Base-by-base conservation (phyloP, 306 rosid genomes). In the Carpinus fangiana region DNA sequence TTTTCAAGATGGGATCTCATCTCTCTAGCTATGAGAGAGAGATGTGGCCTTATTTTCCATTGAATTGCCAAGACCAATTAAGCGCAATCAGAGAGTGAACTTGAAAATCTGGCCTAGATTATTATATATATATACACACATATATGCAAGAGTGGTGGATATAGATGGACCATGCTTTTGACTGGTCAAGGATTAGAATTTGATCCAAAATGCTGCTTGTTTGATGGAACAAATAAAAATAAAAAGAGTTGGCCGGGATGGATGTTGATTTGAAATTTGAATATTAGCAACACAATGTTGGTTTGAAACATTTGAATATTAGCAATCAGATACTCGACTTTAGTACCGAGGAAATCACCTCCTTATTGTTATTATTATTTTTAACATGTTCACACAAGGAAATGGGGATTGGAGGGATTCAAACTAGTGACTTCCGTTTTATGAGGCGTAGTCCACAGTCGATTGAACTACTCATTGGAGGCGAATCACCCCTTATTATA, bases 111-210 rank as follows among this genome's bases (percentile, higher is more conserved):
- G 31, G 34, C 21, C 26, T 57, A 34, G 64, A 57, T 11, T 23
- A 57, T 31, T 31, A 1, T 31, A 31, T 1, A 31, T 31, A 2
- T 1, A 28, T 1, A 28, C 2, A 28, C 3, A 31, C 2, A 31
- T 31, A 57, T 57, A 57, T 57, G 34, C 64, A 57, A 8, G 64
- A 57, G 64, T n/a, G 26, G 64, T 8, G 64, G 34, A 23, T 8
- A n/a, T 21, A n/a, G 20, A 57, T 9, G 64, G 64, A 2, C 31
- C 12, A 0, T 21, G 23, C 26, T 31, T 48, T 57, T 57, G 64
- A 57, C 26, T 12, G 64, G 34, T 57, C 64, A 20, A 57, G 64
- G 64, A 57, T 57, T 57, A 57, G 34, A 57, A 57, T 57, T 57
- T 57, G 64, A 18, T 57, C 34, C 31, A 7, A 8, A 20, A n/a